Evolutionary conservation across 2,329 filamentous ascomycete species (phyloP).

Genomic region (Arthroderma sp.): DNA sequence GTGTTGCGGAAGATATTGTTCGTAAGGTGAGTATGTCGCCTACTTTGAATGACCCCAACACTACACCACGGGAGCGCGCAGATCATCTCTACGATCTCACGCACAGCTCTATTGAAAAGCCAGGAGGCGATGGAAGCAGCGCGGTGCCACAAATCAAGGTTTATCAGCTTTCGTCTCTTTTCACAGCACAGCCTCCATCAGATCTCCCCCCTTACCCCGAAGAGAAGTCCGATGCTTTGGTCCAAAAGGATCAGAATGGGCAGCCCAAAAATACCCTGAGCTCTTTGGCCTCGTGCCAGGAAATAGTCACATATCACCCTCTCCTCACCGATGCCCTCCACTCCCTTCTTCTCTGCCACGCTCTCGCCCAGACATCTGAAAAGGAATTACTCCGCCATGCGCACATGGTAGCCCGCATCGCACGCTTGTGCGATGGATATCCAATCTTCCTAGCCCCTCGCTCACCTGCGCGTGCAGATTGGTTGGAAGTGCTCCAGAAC

Average conservation of each 20-base stretch:
- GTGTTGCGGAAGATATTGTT: constrained; percentile 39
- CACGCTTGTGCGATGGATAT: constrained; percentile 62
- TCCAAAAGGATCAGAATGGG: neutral
- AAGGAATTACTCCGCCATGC: constrained; percentile 70
- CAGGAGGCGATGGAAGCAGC: neutral
- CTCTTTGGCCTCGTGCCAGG: constrained; percentile 36
- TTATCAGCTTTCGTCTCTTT: constrained; percentile 51
- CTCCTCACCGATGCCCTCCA: constrained; percentile 67
- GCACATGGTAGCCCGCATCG: constrained; percentile 65
- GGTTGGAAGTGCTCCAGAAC: constrained; percentile 60
- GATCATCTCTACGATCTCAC: neutral
- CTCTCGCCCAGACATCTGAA: constrained; percentile 62
- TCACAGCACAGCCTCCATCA: constrained; percentile 52
- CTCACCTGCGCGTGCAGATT: constrained; percentile 62
- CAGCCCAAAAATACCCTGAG: constrained; percentile 16
- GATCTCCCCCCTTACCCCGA: constrained; percentile 56
- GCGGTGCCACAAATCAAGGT: constrained; percentile 33
- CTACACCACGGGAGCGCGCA: neutral
- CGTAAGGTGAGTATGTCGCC: constrained; percentile 46
- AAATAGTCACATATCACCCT: constrained; percentile 67
- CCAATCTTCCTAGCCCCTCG: constrained; percentile 64
- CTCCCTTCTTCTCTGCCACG: constrained; percentile 62
- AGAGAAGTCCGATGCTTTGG: constrained; percentile 20
- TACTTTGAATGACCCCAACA: constrained; percentile 7
- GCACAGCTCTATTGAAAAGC: neutral